Conservation (phyloP, 1,284 basidiomycete genomes). For the Chalciporus sp. region DNA sequence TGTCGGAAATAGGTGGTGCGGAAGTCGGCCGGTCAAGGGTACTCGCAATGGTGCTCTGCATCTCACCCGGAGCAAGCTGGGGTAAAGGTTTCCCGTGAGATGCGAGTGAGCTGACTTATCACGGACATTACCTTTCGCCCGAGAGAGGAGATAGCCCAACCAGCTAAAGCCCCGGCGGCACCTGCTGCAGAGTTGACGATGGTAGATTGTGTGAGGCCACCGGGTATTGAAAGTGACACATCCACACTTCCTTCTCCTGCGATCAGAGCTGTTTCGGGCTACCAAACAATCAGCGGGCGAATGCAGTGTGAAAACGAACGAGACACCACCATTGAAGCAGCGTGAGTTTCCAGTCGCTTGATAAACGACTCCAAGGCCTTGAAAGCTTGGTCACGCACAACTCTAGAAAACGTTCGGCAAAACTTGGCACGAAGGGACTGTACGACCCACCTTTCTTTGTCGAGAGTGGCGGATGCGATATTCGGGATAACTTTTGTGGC, state of each 20-base stretch:
- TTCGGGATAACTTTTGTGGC: conserved; percentile 88
- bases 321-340: conserved; percentile 69
- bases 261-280: conserved; percentile 70
- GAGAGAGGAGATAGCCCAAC: conserved; percentile 91
- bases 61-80: conserved; percentile 70
- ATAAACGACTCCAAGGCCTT: conserved; percentile 87
- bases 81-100: neutral
- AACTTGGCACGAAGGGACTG: neutral
- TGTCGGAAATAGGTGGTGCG: conserved; percentile 33
- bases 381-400: conserved; percentile 93
- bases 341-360: conserved; percentile 80
- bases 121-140: conserved; percentile 63
- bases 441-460: conserved; percentile 79
- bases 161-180: conserved; percentile 87
- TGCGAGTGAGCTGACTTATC: neutral
- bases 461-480: conserved; percentile 78
- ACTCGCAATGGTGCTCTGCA: conserved; percentile 63
- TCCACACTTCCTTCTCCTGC: conserved; percentile 40
- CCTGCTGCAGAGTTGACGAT: conserved; percentile 86
- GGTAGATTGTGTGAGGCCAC: conserved; percentile 47
- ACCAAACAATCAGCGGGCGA: conserved; percentile 6
- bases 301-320: neutral
- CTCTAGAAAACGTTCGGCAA: conserved; percentile 44
- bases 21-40: conserved; percentile 42
- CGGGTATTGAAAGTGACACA: conserved; percentile 37